Percentiles rank a stretch among this genome's conserved stretches.
Conservation (phyloP, 2,329 filamentous ascomycete genomes). For the Cordyceps militaris region DNA sequence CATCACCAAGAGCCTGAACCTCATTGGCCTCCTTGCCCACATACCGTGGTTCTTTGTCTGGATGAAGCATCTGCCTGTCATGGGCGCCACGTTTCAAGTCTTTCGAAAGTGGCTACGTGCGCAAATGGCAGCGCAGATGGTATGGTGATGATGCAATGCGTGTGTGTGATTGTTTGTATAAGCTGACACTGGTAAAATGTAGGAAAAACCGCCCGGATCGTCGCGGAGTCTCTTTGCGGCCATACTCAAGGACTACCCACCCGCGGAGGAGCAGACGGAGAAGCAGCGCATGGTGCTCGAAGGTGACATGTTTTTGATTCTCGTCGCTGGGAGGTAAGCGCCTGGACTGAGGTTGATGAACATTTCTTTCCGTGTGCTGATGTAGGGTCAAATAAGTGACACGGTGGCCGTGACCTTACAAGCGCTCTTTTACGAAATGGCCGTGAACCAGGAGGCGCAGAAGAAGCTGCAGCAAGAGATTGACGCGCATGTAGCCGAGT, state of each 20-base stretch:
- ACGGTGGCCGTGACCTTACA: constrained; percentile 30
- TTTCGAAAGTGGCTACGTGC: not conserved
- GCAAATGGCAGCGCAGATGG: not conserved
- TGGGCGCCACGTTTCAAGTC: not conserved
- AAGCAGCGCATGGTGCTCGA: constrained; percentile 21
- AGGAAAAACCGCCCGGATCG: not conserved
- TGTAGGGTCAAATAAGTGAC: constrained; percentile 18
- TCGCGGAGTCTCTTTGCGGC: constrained; percentile 22
- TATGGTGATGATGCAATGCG: not conserved
- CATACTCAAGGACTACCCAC: constrained; percentile 23
- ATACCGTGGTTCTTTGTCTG: not conserved
- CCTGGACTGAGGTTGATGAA: no score
- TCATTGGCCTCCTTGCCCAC: not conserved
- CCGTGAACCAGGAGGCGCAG: constrained; percentile 26
- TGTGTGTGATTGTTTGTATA: no score
- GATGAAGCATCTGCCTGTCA: not conserved
- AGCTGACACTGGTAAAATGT: not conserved
- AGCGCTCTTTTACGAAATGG: constrained; percentile 29
- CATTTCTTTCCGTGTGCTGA: not conserved
- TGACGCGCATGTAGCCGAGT: constrained; percentile 16
- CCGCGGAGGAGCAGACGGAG: constrained; percentile 13
- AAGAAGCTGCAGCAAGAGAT: constrained; percentile 36
- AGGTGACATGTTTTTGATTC: constrained; percentile 24
- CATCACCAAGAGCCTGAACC: constrained; percentile 18
- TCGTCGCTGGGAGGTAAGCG: constrained; percentile 28